phyloP scores from a whole-genome alignment of 257 asterid species.

The Hygrophila difformis region DNA sequence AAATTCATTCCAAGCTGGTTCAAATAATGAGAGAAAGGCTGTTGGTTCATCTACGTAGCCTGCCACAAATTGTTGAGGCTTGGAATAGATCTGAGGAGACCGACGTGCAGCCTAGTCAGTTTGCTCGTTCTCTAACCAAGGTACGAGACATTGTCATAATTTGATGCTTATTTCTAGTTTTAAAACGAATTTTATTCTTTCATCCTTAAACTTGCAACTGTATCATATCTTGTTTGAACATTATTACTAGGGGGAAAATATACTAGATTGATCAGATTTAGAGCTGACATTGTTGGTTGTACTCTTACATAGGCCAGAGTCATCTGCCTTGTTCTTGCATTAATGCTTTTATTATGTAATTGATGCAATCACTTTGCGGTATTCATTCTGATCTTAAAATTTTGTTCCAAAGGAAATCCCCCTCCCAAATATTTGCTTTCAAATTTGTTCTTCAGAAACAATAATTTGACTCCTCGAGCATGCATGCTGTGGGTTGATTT shows the following conservation, averaged over 20 bases:
- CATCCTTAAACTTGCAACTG: neutral
- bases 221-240: no score
- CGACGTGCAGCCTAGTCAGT: constrained; percentile 88
- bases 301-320: constrained; percentile 4
- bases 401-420: no score
- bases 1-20: constrained; percentile 92
- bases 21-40: constrained; percentile 96
- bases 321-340: constrained; percentile 3
- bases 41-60: constrained; percentile 72
- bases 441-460: no score
- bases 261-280: neutral
- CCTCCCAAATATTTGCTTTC: no score
- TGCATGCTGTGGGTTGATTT: no score
- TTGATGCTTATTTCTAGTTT: no score
- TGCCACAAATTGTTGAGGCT: constrained; percentile 83
- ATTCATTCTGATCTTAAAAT: no score
- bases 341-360: neutral
- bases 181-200: no score
- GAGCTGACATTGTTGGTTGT: neutral
- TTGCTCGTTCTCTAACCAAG: constrained; percentile 84
- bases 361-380: no score
- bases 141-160: constrained; percentile 27
- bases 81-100: constrained; percentile 76
- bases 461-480: no score
- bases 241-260: no score